Conservation (phyloP, 352 stramenopile genomes). For the Hyaloperonospora brassicae region DNA sequence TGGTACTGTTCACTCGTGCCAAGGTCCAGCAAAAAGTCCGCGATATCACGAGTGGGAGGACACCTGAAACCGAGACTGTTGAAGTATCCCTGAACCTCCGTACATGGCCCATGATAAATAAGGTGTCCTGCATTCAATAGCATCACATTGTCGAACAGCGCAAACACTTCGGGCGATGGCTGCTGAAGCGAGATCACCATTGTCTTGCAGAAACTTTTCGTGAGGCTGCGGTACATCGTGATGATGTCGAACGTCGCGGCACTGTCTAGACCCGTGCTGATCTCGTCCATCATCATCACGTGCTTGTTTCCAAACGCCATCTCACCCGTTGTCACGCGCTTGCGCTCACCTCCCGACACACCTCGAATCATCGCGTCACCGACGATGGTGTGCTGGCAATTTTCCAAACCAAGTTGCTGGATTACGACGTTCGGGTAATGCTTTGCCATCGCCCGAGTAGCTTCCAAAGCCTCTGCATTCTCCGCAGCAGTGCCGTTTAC, state of each 20-base stretch:
- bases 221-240: slow-evolving; percentile 17
- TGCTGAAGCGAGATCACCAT: slow-evolving; percentile 33
- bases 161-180: slow-evolving; percentile 86
- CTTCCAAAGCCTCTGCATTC: slow-evolving; percentile 9
- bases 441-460: slow-evolving; percentile 4
- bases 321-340: slow-evolving; percentile 83
- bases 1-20: slow-evolving; percentile 65
- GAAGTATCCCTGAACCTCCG: slow-evolving; percentile 81
- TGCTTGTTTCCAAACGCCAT: slow-evolving; percentile 36
- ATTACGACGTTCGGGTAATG: slow-evolving; percentile 12
- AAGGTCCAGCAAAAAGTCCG: slow-evolving; percentile 16
- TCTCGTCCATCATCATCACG: slow-evolving; percentile 75
- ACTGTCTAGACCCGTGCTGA: slow-evolving; percentile 49
- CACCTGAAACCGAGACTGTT: slow-evolving; percentile 60
- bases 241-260: slow-evolving; percentile 50
- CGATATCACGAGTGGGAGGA: slow-evolving; percentile 47
- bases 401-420: slow-evolving; percentile 13
- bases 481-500: slow-evolving; percentile 5
- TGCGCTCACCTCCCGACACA: slow-evolving; percentile 85
- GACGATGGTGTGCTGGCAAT: slow-evolving; percentile 15
- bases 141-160: slow-evolving; percentile 93
- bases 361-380: slow-evolving; percentile 81
- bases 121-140: slow-evolving; percentile 90
- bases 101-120: slow-evolving; percentile 87
- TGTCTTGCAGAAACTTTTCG: slow-evolving; percentile 41